These are phyloP conservation scores for Penicillium waksmanii DNA, from an alignment of 495 filamentous ascomycete genomes.

Conservation along the genomic window DNA sequence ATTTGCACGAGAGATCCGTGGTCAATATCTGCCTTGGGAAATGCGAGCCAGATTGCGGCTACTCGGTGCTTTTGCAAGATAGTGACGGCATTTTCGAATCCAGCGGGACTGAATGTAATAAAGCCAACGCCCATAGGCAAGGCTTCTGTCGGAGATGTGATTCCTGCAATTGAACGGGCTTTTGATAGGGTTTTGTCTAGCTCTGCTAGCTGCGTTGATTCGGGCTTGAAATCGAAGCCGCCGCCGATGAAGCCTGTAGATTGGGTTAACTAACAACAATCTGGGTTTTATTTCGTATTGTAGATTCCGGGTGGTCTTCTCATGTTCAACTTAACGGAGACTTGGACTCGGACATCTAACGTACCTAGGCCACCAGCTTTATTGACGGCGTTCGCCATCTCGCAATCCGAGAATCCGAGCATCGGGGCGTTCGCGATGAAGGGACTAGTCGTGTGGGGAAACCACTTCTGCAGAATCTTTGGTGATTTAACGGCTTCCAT, in stretches of 20 bases:
- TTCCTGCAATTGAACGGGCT: slow-evolving; percentile 61
- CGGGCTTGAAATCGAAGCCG: slow-evolving; percentile 71
- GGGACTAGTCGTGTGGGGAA: slow-evolving; percentile 36
- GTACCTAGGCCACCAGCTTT: slow-evolving; percentile 74
- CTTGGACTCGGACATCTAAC: not conserved
- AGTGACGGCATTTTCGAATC: slow-evolving; percentile 43
- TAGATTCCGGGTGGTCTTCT: not conserved
- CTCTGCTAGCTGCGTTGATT: slow-evolving; percentile 66
- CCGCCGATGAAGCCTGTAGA: slow-evolving; percentile 59
- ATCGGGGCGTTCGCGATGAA: slow-evolving; percentile 67
- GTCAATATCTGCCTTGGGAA: slow-evolving; percentile 45
- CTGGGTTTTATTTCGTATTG: not conserved
- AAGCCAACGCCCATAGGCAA: slow-evolving; percentile 67
- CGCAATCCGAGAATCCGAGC: slow-evolving; percentile 67
- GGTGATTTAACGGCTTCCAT: not conserved
- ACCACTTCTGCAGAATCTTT: slow-evolving; percentile 11
- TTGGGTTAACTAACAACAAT: not conserved
- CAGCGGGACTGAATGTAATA: slow-evolving; percentile 47
- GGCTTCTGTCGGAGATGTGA: slow-evolving; percentile 55
- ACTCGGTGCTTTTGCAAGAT: slow-evolving; percentile 51
- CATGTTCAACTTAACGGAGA: not conserved
- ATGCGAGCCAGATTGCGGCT: slow-evolving; percentile 70
- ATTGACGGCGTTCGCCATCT: slow-evolving; percentile 72
- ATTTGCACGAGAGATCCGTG: slow-evolving; percentile 50
- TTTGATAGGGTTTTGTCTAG: slow-evolving; percentile 69